These are phyloP conservation scores for Collybia sp. DNA, from an alignment of 768 basidiomycete species.

Conservation along the genomic window DNA sequence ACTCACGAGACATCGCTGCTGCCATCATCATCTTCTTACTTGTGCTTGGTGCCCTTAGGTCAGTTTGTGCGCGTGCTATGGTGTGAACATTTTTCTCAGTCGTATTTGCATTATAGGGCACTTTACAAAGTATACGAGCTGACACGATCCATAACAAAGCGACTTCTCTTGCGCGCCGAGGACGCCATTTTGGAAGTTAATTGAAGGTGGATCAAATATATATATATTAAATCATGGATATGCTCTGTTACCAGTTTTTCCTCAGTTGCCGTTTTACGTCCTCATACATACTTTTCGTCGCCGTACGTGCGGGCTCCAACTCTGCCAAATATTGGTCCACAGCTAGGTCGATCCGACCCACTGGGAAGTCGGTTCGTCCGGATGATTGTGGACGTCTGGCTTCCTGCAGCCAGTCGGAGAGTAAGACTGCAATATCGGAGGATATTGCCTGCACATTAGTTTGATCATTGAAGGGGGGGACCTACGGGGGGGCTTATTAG, in stretches of 20 bases:
- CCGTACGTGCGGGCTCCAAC: slow-evolving; percentile 53
- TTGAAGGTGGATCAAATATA: slow-evolving; percentile 17
- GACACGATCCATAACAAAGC: slow-evolving; percentile 55
- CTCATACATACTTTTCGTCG: slow-evolving; percentile 66
- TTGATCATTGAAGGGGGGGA: slow-evolving; percentile 82
- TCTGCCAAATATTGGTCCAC: slow-evolving; percentile 74
- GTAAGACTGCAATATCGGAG: slow-evolving; percentile 75
- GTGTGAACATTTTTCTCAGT: slow-evolving; percentile 4
- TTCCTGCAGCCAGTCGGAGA: slow-evolving; percentile 77
- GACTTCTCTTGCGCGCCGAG: slow-evolving; percentile 65
- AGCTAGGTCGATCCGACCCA: slow-evolving; percentile 67
- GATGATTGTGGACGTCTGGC: slow-evolving; percentile 68
- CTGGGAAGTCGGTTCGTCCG: slow-evolving; percentile 68
- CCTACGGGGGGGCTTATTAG: slow-evolving; percentile 30
- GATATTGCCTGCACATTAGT: slow-evolving; percentile 76
- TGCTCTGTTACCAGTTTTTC: slow-evolving; percentile 53
- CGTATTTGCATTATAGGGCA: slow-evolving; percentile 40
- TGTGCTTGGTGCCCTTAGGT: slow-evolving; percentile 62
- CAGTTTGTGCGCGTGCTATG: slow-evolving; percentile 11
- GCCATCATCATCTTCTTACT: slow-evolving; percentile 59
- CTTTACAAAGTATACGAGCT: slow-evolving; percentile 64
- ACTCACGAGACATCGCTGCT: slow-evolving; percentile 60
- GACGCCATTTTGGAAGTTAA: slow-evolving; percentile 78
- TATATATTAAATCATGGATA: neutral
- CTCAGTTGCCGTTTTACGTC: slow-evolving; percentile 66